Percentiles rank a stretch among this genome's conserved stretches.
These are phyloP conservation scores for Dovyalis caffra DNA, from an alignment of 345 rosid species.

Conservation along the genomic window DNA sequence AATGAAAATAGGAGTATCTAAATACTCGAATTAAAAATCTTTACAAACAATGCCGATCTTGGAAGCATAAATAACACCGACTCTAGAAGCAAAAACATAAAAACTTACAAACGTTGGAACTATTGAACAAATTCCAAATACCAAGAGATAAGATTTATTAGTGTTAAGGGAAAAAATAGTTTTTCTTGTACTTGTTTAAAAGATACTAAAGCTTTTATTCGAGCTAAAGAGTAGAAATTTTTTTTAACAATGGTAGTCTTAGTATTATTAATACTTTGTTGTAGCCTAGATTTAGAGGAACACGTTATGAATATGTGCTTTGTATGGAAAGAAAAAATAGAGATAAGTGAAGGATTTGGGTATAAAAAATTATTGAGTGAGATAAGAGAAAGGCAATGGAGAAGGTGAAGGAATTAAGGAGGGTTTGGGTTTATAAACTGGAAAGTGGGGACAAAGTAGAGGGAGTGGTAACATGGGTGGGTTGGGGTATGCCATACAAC, in stretches of 20 bases:
- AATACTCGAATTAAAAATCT: too few relatives aligned
- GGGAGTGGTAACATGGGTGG: conserved; percentile 36
- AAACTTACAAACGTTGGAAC: too few relatives aligned
- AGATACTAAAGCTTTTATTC: too few relatives aligned
- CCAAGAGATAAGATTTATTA: too few relatives aligned
- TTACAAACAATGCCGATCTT: too few relatives aligned
- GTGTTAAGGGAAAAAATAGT: too few relatives aligned
- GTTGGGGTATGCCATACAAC: conserved; percentile 38
- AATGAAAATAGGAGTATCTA: too few relatives aligned
- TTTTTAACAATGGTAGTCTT: conserved; percentile 29
- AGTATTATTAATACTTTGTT: conserved; percentile 1
- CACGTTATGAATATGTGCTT: conserved; percentile 54
- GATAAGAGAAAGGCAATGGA: not conserved
- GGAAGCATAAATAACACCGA: too few relatives aligned
- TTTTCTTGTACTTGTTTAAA: too few relatives aligned
- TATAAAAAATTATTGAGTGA: not conserved
- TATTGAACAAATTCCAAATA: too few relatives aligned
- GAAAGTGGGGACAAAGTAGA: conserved; percentile 23
- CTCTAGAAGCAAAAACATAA: too few relatives aligned
- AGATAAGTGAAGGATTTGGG: not conserved
- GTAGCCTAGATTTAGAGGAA: conserved; percentile 47
- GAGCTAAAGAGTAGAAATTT: too few relatives aligned
- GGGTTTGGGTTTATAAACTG: conserved; percentile 25
- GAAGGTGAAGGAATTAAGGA: conserved; percentile 10
- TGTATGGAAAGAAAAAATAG: not conserved